phyloP scores from a whole-genome alignment of 2,329 filamentous ascomycete species.

The Sporothrix humicola region DNA sequence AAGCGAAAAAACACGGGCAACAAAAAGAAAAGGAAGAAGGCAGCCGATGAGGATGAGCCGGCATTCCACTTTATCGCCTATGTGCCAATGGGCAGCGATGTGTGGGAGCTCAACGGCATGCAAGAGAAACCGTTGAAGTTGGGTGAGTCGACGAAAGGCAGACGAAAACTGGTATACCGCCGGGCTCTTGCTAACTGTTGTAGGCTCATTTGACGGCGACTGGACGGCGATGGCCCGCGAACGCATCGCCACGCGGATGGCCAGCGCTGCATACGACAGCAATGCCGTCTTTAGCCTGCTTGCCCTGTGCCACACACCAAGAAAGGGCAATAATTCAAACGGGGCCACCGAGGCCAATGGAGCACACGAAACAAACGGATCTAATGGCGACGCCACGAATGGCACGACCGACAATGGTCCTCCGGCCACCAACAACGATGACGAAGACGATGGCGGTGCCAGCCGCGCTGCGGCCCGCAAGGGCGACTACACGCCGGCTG shows the following conservation, averaged over 20 bases:
- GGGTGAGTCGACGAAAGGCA: conserved; percentile 48
- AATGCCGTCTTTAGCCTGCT: conserved; percentile 63
- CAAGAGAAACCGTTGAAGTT: conserved; percentile 74
- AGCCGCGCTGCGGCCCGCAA: conserved; percentile 60
- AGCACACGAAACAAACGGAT: not conserved
- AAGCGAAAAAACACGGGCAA: conserved; percentile 42
- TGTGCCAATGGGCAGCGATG: conserved; percentile 73
- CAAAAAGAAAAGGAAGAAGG: conserved; percentile 42
- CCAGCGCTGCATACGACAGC: conserved; percentile 33
- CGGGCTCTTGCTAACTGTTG: not conserved
- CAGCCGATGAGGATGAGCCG: conserved; percentile 67
- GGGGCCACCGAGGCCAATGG: conserved; percentile 7
- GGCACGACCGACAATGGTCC: no score
- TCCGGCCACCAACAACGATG: conserved; percentile 47
- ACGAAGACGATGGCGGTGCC: conserved; percentile 53
- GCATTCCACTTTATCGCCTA: conserved; percentile 99
- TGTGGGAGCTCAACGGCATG: conserved; percentile 95
- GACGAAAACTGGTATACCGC: no score
- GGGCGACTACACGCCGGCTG: conserved; percentile 71
- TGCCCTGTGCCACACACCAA: conserved; percentile 71
- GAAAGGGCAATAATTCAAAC: not conserved
- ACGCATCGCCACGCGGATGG: conserved; percentile 71
- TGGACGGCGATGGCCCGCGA: conserved; percentile 72
- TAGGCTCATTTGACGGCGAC: conserved; percentile 47
- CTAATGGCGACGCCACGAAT: not conserved